Percentiles rank a stretch among this genome's conserved stretches.
These are phyloP conservation scores for Globisporangium yorkense DNA, from an alignment of 352 stramenopile genomes.

Conservation along the genomic window DNA sequence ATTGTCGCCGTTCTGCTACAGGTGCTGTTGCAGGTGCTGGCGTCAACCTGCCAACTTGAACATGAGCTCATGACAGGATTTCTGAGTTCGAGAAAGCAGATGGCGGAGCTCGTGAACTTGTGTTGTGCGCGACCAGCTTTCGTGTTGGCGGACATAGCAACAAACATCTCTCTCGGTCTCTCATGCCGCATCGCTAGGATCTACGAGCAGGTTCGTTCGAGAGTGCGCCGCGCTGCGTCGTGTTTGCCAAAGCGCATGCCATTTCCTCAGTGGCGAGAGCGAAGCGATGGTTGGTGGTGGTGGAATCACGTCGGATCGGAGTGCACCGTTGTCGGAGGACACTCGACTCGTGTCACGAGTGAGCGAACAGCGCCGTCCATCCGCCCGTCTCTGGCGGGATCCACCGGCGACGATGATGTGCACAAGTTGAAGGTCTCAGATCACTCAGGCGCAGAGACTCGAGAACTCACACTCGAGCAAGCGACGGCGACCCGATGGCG, in stretches of 20 bases:
- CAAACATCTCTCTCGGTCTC: too few relatives aligned
- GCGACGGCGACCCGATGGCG: too few relatives aligned
- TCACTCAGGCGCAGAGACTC: neutral
- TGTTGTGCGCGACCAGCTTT: neutral
- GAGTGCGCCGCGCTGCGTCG: too few relatives aligned
- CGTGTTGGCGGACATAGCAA: too few relatives aligned
- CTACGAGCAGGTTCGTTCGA: too few relatives aligned
- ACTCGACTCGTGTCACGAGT: neutral
- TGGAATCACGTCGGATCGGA: too few relatives aligned
- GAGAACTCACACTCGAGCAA: neutral
- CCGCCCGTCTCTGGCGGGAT: neutral
- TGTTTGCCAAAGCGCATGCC: too few relatives aligned
- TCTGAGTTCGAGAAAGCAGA: slow-evolving; percentile 20
- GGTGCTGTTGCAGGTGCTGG: neutral
- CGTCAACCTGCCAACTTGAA: slow-evolving; percentile 12
- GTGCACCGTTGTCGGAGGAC: neutral
- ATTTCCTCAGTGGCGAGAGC: neutral
- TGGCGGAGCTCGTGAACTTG: neutral
- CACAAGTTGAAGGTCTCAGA: slow-evolving; percentile 1
- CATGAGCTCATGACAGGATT: slow-evolving; percentile 1
- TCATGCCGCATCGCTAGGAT: too few relatives aligned
- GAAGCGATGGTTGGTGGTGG: too few relatives aligned
- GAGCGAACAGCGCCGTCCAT: too few relatives aligned
- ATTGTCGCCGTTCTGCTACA: too few relatives aligned
- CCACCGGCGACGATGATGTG: neutral